Evolutionary conservation across 2,329 filamentous ascomycete genomes (phyloP).

Genomic region (Aspergillus puulaauensis): DNA sequence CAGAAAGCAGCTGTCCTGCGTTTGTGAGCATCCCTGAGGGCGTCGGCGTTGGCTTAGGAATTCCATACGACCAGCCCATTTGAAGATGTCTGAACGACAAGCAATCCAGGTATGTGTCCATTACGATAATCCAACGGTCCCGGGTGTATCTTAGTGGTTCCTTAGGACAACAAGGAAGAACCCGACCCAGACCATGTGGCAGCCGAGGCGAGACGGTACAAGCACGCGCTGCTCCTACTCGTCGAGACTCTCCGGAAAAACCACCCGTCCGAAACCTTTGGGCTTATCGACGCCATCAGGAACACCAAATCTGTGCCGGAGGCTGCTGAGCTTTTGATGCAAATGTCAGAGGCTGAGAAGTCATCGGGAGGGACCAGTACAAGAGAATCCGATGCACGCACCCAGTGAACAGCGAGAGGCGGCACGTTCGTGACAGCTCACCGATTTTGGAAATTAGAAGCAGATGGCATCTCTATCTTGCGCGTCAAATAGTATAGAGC

Average conservation of each 20-base stretch:
- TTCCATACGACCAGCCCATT: background rate
- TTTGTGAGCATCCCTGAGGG: background rate
- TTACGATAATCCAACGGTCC: background rate
- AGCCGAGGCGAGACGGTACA: slow-evolving; percentile 2
- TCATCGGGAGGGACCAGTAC: background rate
- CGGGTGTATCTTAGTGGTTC: background rate
- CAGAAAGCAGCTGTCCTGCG: background rate
- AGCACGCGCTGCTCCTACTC: slow-evolving; percentile 1
- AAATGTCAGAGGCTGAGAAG: background rate
- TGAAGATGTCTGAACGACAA: background rate
- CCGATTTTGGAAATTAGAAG: no score
- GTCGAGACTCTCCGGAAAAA: slow-evolving; percentile 6
- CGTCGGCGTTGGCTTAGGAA: background rate
- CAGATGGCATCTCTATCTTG: no score
- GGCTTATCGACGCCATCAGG: background rate
- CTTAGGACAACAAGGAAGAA: background rate
- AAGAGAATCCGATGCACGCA: background rate
- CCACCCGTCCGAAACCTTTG: background rate
- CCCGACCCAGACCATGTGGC: background rate
- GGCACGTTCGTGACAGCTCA: background rate
- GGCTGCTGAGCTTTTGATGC: slow-evolving; percentile 1
- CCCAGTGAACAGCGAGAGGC: background rate
- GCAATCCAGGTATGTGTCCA: background rate
- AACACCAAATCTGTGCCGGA: background rate
- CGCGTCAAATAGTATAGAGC: no score